Evolutionary conservation across 495 filamentous ascomycete genomes (phyloP).

Genomic region (Acidomyces sp.): DNA sequence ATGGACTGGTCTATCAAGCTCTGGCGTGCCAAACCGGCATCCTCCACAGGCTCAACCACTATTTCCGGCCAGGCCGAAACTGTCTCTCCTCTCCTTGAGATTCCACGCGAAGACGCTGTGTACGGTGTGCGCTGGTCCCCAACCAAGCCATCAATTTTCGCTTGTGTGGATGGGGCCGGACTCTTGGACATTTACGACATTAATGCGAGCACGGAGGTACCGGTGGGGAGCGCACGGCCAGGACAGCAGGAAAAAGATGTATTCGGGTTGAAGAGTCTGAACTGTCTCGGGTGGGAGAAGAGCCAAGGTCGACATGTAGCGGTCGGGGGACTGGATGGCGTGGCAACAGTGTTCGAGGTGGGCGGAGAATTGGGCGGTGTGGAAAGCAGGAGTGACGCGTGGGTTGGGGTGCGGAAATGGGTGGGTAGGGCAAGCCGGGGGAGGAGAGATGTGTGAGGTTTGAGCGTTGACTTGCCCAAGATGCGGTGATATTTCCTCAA

Average conservation of each 20-base stretch:
- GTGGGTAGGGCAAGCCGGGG: constrained; percentile 46
- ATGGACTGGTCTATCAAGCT: constrained; percentile 95
- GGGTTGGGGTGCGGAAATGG: constrained; percentile 78
- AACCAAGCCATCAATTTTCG: constrained; percentile 81
- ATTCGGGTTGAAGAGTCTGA: constrained; percentile 61
- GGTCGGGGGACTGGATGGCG: constrained; percentile 79
- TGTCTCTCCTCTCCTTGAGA: constrained; percentile 67
- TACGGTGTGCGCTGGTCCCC: constrained; percentile 95
- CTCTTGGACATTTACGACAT: constrained; percentile 92
- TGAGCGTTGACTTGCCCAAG: no score
- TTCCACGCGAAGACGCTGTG: constrained; percentile 84
- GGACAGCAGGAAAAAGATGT: constrained; percentile 37
- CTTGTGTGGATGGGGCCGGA: constrained; percentile 84
- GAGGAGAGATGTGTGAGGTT: no score
- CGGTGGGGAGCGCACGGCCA: constrained; percentile 61
- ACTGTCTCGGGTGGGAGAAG: constrained; percentile 86
- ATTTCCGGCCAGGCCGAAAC: constrained; percentile 30
- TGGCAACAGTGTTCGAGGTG: constrained; percentile 86
- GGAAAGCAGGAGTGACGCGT: constrained; percentile 74
- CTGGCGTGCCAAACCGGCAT: constrained; percentile 80
- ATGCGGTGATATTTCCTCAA: no score
- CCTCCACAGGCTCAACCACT: constrained; percentile 37
- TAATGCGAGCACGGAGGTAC: constrained; percentile 81
- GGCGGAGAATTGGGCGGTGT: constrained; percentile 69
- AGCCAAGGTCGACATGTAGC: constrained; percentile 75